Conservation (phyloP, 78 protist species). For the Chrysochromulina tobinii region DNA sequence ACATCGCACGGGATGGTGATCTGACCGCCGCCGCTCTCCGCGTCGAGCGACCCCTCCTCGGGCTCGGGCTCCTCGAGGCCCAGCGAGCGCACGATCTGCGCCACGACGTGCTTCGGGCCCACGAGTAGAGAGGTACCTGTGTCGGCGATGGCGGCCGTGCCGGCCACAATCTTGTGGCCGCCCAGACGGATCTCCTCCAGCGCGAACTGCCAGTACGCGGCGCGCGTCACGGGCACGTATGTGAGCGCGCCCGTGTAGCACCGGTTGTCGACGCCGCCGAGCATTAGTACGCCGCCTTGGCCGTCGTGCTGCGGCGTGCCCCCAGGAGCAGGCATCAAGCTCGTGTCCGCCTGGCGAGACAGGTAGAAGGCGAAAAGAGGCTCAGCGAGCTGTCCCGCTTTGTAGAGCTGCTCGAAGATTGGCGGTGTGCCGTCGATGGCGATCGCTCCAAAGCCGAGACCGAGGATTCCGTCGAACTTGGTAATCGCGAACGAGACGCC, state of each 20-base stretch:
- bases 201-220: conserved; percentile 74
- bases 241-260: conserved; percentile 58
- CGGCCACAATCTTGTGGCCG: neutral
- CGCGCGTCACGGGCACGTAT: conserved; percentile 76
- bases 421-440: conserved; percentile 84
- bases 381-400: conserved; percentile 27
- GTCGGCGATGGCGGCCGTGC: conserved; percentile 85
- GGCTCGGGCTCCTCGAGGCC: neutral
- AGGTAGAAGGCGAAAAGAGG: conserved; percentile 87
- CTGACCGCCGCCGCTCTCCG: neutral
- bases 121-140: conserved; percentile 94
- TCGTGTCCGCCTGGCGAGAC: neutral
- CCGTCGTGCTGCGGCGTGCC: too few relatives aligned
- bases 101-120: conserved; percentile 76
- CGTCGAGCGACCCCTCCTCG: too few relatives aligned
- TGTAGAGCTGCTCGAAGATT: conserved; percentile 61
- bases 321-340: too few relatives aligned
- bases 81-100: conserved; percentile 41
- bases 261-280: conserved; percentile 85
- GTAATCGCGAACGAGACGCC: conserved; percentile 9
- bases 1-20: neutral
- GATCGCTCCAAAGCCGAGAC: conserved; percentile 88
- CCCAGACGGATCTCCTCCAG: neutral
- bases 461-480: conserved; percentile 78
- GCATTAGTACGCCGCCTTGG: conserved; percentile 71